Evolutionary conservation across 176 grass and related monocot species (phyloP).

Genomic region (Typha latifolia): DNA sequence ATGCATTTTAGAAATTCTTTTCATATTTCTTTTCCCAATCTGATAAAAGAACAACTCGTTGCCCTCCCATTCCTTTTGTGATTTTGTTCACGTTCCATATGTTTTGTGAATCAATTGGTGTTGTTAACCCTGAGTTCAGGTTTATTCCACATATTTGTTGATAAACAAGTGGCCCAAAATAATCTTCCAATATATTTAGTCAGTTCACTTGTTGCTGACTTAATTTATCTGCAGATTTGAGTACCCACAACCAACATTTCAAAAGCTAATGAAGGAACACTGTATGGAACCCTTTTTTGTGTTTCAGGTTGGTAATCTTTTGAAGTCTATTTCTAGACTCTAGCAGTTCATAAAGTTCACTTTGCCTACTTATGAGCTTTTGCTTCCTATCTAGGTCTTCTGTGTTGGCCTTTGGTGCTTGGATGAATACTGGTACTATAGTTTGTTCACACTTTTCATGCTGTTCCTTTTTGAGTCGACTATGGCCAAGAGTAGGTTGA

Average conservation of each 20-base stretch:
- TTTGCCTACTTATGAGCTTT: conserved; percentile 18
- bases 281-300: conserved; percentile 96
- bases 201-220: conserved; percentile 9
- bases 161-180: not conserved
- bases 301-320: conserved; percentile 64
- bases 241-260: conserved; percentile 97
- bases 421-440: conserved; percentile 99
- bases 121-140: not conserved
- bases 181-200: not conserved
- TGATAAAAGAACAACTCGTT: no score
- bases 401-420: conserved; percentile 96
- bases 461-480: conserved; percentile 98
- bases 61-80: no score
- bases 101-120: not conserved
- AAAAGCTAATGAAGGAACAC: conserved; percentile 98
- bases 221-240: conserved; percentile 66
- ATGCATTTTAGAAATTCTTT: not conserved
- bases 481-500: conserved; percentile 95
- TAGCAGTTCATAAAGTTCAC: conserved; percentile 11
- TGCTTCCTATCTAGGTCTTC: conserved; percentile 65
- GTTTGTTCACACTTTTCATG: conserved; percentile 99
- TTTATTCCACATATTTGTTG: not conserved
- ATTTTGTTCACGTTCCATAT: no score
- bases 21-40: not conserved
- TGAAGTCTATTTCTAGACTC: conserved; percentile 13